Base-by-base conservation (phyloP, 78 protist genomes). In the Dictyostelium firmibasis region DNA sequence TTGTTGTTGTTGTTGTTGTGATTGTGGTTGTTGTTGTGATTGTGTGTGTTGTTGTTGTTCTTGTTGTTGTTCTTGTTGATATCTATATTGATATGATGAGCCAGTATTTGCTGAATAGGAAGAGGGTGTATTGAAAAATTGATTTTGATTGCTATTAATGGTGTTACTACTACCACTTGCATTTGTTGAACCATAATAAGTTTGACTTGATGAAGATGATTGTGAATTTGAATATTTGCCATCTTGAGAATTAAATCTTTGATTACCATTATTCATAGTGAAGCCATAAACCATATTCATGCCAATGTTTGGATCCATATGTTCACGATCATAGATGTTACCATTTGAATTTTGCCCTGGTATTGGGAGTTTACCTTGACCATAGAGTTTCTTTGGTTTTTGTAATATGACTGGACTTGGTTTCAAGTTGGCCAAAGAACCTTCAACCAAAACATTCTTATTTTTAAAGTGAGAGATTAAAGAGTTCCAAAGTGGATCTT, bases 401-500 rank as follows among this genome's bases (percentile, higher is more conserved):
- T 88, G 83, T 5, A 95, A 44, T 14, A 43, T 64, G 1, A 95
- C 87, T 16, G 78, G 36, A 83, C 87, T 72, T 50, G 41, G 91
- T 35, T 95, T 95, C 9, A 99, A 94, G 27, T 89, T 97, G 35
- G 1, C 41, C 20, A 99, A 83, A 9, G 99, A 94, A 27, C 99
- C 99, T 75, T 99, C 99, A 13, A 99, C 99, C 23, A 98, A 96
- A 25, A 91, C 79, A 27, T 91, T 95, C 20, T 85, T 44, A 35
- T 97, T 95, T 82, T 98, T 98, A 96, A 97, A 99, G 93, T 98
- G 99, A 29, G 23, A 41, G 35, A 99, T 96, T 41, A 99, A 97
- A 43, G 93, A 84, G 86, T 99, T 94, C 99, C 99, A 99, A 50
- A 99, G 94, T 35, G 93, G 97, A 77, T 98, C 97, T 94, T 93